phyloP scores from a whole-genome alignment of 768 basidiomycete genomes.

The Lactifluus hygrophoroides region DNA sequence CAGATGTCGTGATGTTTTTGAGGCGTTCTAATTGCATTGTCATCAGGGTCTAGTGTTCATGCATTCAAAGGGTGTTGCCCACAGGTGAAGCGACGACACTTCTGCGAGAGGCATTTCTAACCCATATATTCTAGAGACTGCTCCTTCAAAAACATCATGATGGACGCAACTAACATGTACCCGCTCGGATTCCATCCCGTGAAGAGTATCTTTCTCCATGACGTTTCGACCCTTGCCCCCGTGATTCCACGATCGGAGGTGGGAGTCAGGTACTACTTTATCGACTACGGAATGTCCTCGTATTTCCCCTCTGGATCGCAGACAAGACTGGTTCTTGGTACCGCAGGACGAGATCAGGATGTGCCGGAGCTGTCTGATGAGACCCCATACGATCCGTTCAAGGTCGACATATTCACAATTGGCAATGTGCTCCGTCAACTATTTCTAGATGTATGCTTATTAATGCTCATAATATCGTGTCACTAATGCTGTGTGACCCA shows the following conservation, averaged over 20 bases:
- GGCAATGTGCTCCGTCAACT: not conserved
- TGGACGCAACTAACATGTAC: constrained; percentile 15
- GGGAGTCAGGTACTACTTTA: constrained; percentile 12
- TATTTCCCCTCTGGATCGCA: not conserved
- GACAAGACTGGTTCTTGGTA: not conserved
- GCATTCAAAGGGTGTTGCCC: constrained; percentile 16
- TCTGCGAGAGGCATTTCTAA: not conserved
- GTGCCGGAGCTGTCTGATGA: constrained; percentile 7
- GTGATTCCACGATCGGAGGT: not conserved
- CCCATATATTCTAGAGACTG: not conserved
- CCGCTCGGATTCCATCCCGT: constrained; percentile 18
- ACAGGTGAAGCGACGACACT: not conserved
- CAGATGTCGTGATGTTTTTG: not conserved
- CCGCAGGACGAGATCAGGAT: too few species aligned
- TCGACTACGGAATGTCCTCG: constrained; percentile 15
- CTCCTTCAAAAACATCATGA: not conserved
- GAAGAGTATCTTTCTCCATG: not conserved
- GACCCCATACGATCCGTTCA: constrained; percentile 17
- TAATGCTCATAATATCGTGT: too few species aligned
- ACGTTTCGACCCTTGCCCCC: not conserved
- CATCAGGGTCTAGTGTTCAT: constrained; percentile 15
- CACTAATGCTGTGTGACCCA: too few species aligned
- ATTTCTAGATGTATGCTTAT: not conserved
- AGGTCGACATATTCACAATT: constrained; percentile 17
- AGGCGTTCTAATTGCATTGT: not conserved